Conservation (phyloP, 2,329 filamentous ascomycete genomes). For the Venturia aucupariae region DNA sequence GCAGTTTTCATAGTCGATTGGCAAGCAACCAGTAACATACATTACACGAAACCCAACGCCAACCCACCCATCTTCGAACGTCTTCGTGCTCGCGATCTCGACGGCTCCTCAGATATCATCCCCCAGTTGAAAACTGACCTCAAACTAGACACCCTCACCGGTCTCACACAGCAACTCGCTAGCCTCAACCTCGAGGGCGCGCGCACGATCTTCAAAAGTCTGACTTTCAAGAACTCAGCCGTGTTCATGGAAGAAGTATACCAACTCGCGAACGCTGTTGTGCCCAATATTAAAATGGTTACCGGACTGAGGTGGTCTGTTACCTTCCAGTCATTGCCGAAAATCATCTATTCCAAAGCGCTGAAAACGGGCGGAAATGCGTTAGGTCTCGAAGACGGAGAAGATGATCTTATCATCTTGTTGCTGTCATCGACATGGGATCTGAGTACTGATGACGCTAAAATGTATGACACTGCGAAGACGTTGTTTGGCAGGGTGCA, state of each 20-base stretch:
- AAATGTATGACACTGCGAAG: background rate
- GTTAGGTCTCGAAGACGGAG: constrained; percentile 5
- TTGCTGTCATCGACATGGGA: constrained; percentile 5
- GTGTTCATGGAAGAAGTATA: constrained; percentile 12
- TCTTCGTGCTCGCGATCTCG: background rate
- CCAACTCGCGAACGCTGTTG: background rate
- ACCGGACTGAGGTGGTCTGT: background rate
- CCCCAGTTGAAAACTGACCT: no score
- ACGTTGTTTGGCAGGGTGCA: background rate
- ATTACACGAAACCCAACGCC: constrained; percentile 17
- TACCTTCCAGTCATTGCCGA: background rate
- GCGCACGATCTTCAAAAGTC: background rate
- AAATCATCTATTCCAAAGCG: background rate
- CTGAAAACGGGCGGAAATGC: background rate
- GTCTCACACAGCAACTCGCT: background rate
- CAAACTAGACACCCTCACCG: background rate
- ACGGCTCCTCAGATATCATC: background rate
- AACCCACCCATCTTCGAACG: constrained; percentile 12
- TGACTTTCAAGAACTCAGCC: constrained; percentile 11
- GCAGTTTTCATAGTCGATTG: background rate
- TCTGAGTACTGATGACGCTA: background rate
- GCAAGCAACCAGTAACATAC: constrained; percentile 16
- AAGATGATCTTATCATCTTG: constrained; percentile 3
- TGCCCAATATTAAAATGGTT: background rate
- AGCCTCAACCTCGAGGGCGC: constrained; percentile 1